Conservation (phyloP, 495 filamentous ascomycete species). For the Xylaria cubensis region DNA sequence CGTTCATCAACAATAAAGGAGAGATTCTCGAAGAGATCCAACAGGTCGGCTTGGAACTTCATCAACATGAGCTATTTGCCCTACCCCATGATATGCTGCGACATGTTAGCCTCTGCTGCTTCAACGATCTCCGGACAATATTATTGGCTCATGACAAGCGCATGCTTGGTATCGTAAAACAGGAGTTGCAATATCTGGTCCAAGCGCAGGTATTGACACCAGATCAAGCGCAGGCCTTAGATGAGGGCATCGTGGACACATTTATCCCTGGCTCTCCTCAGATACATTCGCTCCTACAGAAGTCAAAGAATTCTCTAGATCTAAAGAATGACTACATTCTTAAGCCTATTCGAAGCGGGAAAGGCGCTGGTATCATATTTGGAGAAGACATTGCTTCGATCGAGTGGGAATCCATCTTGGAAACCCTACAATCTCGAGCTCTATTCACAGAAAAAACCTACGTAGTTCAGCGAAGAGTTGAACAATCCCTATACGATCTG, state of each 20-base stretch:
- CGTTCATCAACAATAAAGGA: slow-evolving; percentile 28
- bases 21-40: slow-evolving; percentile 47
- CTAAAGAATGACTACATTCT: slow-evolving; percentile 45
- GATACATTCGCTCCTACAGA: slow-evolving; percentile 15
- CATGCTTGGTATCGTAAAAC: slow-evolving; percentile 50
- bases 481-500: slow-evolving; percentile 23
- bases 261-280: slow-evolving; percentile 37
- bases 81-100: slow-evolving; percentile 41
- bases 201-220: slow-evolving; percentile 34
- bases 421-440: neutral
- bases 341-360: slow-evolving; percentile 48
- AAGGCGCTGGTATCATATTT: slow-evolving; percentile 53
- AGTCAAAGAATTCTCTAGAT: neutral
- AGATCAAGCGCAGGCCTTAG: slow-evolving; percentile 38
- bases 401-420: slow-evolving; percentile 23
- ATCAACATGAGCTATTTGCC: slow-evolving; percentile 48
- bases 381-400: slow-evolving; percentile 42
- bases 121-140: slow-evolving; percentile 54
- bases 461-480: slow-evolving; percentile 23
- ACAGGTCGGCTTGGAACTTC: slow-evolving; percentile 52
- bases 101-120: slow-evolving; percentile 43
- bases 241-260: slow-evolving; percentile 32
- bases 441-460: neutral
- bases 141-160: slow-evolving; percentile 55
- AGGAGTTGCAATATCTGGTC: slow-evolving; percentile 46